phyloP scores from a whole-genome alignment of 2,329 filamentous ascomycete genomes.

The Aureobasidium subglaciale region DNA sequence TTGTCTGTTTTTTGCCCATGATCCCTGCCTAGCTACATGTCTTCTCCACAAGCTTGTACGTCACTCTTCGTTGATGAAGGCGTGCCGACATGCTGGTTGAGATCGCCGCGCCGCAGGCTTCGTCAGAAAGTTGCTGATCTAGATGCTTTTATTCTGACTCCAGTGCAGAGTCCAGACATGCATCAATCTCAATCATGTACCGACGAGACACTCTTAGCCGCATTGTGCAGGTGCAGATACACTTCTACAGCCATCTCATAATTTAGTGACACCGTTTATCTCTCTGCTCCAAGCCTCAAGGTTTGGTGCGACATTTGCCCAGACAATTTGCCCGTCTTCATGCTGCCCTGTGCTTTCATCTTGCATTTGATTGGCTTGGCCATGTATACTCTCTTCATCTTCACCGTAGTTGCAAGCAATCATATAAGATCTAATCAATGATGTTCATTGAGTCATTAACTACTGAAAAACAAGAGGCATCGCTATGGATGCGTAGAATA shows the following conservation, averaged over 20 bases:
- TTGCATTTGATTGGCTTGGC: background rate
- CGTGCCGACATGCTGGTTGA: slow-evolving; percentile 1
- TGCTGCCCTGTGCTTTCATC: slow-evolving; percentile 5
- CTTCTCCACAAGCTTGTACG: slow-evolving; percentile 13
- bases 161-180: background rate
- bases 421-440: background rate
- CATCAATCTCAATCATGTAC: no score
- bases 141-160: slow-evolving; percentile 9
- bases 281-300: background rate
- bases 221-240: background rate
- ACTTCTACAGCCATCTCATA: background rate
- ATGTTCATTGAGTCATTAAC: slow-evolving; percentile 12
- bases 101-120: slow-evolving; percentile 5
- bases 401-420: background rate
- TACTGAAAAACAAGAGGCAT: slow-evolving; percentile 10
- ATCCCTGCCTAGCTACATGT: no score
- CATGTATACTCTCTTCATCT: background rate
- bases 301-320: background rate
- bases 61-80: slow-evolving; percentile 7
- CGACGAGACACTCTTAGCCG: no score
- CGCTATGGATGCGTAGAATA: slow-evolving; percentile 10
- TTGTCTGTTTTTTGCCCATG: background rate
- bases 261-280: background rate
- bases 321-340: background rate
- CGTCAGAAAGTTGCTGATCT: background rate